These are phyloP conservation scores for Komagataella pastoris DNA, from an alignment of 805 yeast genomes.

Conservation along the genomic window DNA sequence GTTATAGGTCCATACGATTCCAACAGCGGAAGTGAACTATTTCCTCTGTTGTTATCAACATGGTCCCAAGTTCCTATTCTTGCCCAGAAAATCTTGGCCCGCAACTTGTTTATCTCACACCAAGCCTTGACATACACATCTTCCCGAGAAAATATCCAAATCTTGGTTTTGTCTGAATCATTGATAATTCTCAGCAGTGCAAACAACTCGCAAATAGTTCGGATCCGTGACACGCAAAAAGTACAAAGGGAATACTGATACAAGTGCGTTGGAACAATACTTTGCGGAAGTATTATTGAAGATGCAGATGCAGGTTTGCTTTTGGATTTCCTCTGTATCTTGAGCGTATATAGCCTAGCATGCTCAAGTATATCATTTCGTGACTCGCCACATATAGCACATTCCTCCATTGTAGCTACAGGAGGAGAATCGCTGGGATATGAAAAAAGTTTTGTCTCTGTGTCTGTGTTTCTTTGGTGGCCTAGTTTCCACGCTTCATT, in stretches of 20 bases:
- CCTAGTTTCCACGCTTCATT: constrained; percentile 55
- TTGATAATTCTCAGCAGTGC: constrained; percentile 58
- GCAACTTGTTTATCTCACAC: constrained; percentile 47
- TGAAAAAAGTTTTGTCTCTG: constrained; percentile 24
- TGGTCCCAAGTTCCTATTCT: constrained; percentile 69
- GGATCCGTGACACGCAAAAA: constrained; percentile 64
- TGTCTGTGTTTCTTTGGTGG: constrained; percentile 3
- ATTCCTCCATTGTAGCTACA: constrained; percentile 61
- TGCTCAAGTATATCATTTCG: constrained; percentile 61
- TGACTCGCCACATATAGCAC: constrained; percentile 76
- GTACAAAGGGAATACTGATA: constrained; percentile 61
- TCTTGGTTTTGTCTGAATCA: constrained; percentile 24
- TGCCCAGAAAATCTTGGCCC: constrained; percentile 74
- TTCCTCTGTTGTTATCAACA: constrained; percentile 5
- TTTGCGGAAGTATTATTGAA: constrained; percentile 11
- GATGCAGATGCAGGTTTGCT: constrained; percentile 7
- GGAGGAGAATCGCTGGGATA: constrained; percentile 43
- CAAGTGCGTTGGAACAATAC: constrained; percentile 16
- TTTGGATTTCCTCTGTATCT: constrained; percentile 18
- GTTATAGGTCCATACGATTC: neutral
- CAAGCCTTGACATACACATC: constrained; percentile 32
- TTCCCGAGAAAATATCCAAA: constrained; percentile 44
- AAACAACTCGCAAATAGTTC: constrained; percentile 75
- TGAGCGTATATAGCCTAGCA: constrained; percentile 63
- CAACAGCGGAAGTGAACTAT: neutral